These are phyloP conservation scores for Citrus reticulata DNA, from an alignment of 345 rosid genomes.

Conservation along the genomic window DNA sequence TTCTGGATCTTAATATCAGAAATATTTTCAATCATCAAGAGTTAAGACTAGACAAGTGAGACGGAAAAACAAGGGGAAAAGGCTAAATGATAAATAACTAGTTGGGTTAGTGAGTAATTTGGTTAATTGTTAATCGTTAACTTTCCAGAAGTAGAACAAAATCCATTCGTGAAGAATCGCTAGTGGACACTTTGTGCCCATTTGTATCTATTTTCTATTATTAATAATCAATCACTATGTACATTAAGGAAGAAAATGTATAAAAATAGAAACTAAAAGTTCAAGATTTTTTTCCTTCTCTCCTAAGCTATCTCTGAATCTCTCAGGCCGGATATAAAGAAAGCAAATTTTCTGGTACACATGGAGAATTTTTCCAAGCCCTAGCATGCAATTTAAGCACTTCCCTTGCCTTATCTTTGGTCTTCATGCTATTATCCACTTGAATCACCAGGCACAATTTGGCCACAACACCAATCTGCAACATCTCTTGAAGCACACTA, in stretches of 20 bases:
- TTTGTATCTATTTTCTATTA: neutral
- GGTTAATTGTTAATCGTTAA: neutral
- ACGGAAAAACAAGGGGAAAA: neutral
- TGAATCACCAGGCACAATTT: conserved; percentile 70
- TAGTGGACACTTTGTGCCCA: neutral
- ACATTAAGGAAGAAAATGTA: neutral
- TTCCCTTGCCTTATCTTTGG: conserved; percentile 58
- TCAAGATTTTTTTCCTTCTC: neutral
- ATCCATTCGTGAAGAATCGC: neutral
- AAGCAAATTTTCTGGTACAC: conserved; percentile 37
- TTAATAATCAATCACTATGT: neutral
- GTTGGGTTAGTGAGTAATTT: neutral
- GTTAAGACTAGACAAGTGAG: neutral
- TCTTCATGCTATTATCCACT: conserved; percentile 41
- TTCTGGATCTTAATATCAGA: too few relatives aligned
- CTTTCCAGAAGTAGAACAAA: neutral
- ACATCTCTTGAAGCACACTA: conserved; percentile 54
- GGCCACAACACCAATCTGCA: conserved; percentile 65
- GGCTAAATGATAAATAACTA: neutral
- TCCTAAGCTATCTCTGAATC: neutral
- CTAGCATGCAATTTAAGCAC: conserved; percentile 61
- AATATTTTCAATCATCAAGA: neutral
- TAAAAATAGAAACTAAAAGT: neutral
- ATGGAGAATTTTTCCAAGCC: conserved; percentile 64
- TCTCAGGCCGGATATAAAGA: conserved; percentile 33